Evolutionary conservation across 2,329 filamentous ascomycete species (phyloP).

Genomic region (Cordyceps cateniannulata): DNA sequence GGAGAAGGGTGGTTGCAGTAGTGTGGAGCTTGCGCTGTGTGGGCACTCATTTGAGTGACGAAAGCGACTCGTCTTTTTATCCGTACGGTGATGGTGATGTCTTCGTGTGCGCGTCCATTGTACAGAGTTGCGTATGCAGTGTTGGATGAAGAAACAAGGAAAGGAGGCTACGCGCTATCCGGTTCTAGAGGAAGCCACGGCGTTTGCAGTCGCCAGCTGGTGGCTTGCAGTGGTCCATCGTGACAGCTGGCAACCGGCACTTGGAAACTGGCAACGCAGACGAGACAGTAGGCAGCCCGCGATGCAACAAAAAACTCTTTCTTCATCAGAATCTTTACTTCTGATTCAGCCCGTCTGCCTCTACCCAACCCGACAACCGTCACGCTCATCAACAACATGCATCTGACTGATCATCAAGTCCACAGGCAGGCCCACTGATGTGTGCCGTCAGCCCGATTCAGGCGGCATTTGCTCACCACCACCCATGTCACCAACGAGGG

Average conservation of each 20-base stretch:
- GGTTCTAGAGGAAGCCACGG: slow-evolving; percentile 4
- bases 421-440: neutral
- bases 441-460: slow-evolving; percentile 10
- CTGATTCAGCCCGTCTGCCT: neutral
- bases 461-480: neutral
- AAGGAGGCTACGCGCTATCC: neutral
- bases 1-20: neutral
- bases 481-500: neutral
- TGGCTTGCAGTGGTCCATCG: neutral
- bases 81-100: neutral
- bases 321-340: neutral
- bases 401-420: neutral
- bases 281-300: too few species aligned
- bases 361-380: neutral
- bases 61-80: neutral
- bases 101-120: neutral
- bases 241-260: neutral
- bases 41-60: neutral
- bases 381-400: neutral
- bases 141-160: neutral
- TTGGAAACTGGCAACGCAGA: neutral
- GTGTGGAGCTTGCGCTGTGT: neutral
- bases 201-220: neutral
- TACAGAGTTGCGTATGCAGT: neutral
- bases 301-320: neutral